phyloP scores from a whole-genome alignment of 228 moss, liverwort and hornwort species.

The Sphagnum fallax region DNA sequence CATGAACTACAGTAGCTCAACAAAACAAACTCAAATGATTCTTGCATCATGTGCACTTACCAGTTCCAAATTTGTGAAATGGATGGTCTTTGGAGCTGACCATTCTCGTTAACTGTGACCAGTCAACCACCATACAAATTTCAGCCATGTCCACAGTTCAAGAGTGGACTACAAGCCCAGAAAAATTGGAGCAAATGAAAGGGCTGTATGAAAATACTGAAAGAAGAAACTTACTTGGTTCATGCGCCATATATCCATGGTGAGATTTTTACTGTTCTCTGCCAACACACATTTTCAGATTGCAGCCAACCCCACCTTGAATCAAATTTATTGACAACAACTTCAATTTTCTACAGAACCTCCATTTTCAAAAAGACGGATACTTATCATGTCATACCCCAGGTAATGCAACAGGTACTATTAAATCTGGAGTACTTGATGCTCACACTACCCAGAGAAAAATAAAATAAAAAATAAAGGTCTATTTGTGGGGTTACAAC shows the following conservation, averaged over 20 bases:
- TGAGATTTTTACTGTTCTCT: conserved; percentile 99
- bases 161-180: too few species aligned
- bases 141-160: too few species aligned
- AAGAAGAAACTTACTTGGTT: conserved; percentile 60
- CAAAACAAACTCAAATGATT: not conserved
- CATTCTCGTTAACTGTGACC: conserved; percentile 66
- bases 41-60: conserved; percentile 21
- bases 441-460: too few species aligned
- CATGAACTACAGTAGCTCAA: too few species aligned
- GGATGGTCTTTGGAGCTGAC: conserved; percentile 89
- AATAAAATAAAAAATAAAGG: too few species aligned
- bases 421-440: too few species aligned
- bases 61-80: conserved; percentile 98
- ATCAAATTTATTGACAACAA: conserved; percentile 28
- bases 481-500: not conserved
- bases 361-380: too few species aligned
- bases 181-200: too few species aligned
- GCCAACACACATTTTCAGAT: conserved; percentile 17
- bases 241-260: conserved; percentile 96
- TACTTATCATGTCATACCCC: too few species aligned
- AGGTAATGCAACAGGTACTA: too few species aligned
- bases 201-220: not conserved
- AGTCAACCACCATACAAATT: not conserved
- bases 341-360: conserved; percentile 7
- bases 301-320: conserved; percentile 24